These are phyloP conservation scores for Angomonas ambiguus DNA, from an alignment of 208 protist species.

Conservation along the genomic window DNA sequence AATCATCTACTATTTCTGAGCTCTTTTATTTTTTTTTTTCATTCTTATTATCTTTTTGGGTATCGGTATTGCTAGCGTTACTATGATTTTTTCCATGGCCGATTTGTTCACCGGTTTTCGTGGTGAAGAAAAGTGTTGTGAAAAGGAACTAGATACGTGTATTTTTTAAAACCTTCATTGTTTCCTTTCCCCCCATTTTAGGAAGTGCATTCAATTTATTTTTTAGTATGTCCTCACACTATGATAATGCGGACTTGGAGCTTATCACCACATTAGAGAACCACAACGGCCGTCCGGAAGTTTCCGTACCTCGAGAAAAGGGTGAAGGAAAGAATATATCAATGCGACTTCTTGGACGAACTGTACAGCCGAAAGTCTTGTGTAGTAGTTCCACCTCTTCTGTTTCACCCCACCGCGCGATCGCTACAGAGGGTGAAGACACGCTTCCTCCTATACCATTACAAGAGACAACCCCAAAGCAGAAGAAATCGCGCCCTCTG, in stretches of 20 bases:
- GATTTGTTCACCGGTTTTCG: no score
- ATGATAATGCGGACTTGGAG: background rate
- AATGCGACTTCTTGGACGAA: background rate
- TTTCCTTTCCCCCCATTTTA: constrained; percentile 6
- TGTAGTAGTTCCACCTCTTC: background rate
- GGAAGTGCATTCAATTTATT: background rate
- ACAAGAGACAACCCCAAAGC: background rate
- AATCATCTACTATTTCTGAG: no score
- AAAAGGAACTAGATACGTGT: no score
- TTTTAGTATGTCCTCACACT: constrained; percentile 1
- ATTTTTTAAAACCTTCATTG: no score
- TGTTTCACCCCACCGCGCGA: background rate
- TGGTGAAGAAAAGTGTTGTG: no score
- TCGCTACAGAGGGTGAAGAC: no score
- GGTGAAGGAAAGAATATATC: background rate
- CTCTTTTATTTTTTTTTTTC: constrained; percentile 12
- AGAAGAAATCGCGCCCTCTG: background rate
- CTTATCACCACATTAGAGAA: no score
- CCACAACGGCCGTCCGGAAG: no score
- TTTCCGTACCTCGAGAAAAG: no score
- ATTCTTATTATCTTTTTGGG: constrained; percentile 2
- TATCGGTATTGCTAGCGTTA: background rate
- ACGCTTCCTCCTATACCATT: no score
- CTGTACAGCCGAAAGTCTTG: background rate
- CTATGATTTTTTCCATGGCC: background rate